phyloP scores from a whole-genome alignment of 768 basidiomycete species.

The Asterophora parasitica region DNA sequence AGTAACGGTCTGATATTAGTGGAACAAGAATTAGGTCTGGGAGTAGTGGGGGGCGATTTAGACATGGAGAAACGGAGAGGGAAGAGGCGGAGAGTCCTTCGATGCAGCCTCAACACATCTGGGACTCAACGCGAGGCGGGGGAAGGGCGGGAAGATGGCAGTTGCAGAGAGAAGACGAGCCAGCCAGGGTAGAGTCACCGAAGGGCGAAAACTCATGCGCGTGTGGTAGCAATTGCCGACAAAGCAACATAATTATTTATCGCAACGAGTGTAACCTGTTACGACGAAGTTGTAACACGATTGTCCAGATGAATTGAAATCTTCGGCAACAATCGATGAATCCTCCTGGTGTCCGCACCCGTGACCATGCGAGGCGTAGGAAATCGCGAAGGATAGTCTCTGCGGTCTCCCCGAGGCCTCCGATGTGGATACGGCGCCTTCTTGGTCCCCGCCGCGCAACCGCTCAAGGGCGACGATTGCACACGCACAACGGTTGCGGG shows the following conservation, averaged over 20 bases:
- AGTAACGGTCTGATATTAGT: slow-evolving; percentile 28
- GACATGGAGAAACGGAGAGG: slow-evolving; percentile 42
- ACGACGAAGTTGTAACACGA: slow-evolving; percentile 1
- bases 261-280: slow-evolving; percentile 11
- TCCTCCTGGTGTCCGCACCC: slow-evolving; percentile 2
- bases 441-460: slow-evolving; percentile 3
- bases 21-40: slow-evolving; percentile 36
- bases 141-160: slow-evolving; percentile 20
- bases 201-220: slow-evolving; percentile 19
- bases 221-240: slow-evolving; percentile 14
- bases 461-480: slow-evolving; percentile 12
- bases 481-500: slow-evolving; percentile 14
- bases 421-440: slow-evolving; percentile 2
- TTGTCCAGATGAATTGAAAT: slow-evolving; percentile 6
- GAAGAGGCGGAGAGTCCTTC: slow-evolving; percentile 30
- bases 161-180: slow-evolving; percentile 13
- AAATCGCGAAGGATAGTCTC: slow-evolving; percentile 1
- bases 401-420: slow-evolving; percentile 16
- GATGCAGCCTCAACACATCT: slow-evolving; percentile 42
- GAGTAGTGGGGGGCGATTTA: slow-evolving; percentile 41
- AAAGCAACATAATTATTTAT: slow-evolving; percentile 18
- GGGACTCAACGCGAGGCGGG: slow-evolving; percentile 22
- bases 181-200: slow-evolving; percentile 19
- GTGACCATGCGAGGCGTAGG: slow-evolving; percentile 7
- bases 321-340: slow-evolving; percentile 11